A percentile compares a stretch with the other conserved stretches of the same genome.
Conservation (phyloP, 495 filamentous ascomycete species). For the Echria macrotheca region DNA sequence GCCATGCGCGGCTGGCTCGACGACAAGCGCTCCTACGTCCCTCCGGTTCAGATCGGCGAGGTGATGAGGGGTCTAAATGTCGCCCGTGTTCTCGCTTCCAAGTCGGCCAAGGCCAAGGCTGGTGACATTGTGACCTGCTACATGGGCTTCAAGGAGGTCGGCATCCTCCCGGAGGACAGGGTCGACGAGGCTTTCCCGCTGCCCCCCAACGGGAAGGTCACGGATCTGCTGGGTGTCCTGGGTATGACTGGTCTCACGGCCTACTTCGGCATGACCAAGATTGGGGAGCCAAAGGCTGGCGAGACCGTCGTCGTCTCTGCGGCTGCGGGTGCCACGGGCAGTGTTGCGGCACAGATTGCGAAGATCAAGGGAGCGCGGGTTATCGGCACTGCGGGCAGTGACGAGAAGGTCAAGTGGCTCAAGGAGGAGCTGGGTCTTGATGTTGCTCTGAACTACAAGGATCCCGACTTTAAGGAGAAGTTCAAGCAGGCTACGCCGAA, state of each 20-base stretch:
- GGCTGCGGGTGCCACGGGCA: slow-evolving; percentile 66
- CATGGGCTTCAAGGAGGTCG: slow-evolving; percentile 59
- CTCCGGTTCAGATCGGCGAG: slow-evolving; percentile 59
- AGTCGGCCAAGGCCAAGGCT: slow-evolving; percentile 36
- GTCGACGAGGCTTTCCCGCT: slow-evolving; percentile 42
- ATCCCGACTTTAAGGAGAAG: slow-evolving; percentile 50
- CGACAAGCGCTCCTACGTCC: slow-evolving; percentile 59
- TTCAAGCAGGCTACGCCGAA: slow-evolving; percentile 54
- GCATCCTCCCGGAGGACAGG: slow-evolving; percentile 44
- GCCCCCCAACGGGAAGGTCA: slow-evolving; percentile 44
- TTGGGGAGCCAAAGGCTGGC: slow-evolving; percentile 49
- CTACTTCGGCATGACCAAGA: slow-evolving; percentile 61
- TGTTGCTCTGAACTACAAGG: slow-evolving; percentile 62
- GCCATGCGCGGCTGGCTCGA: slow-evolving; percentile 76
- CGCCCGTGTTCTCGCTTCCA: slow-evolving; percentile 41
- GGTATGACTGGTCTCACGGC: slow-evolving; percentile 58
- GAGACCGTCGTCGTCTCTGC: slow-evolving; percentile 66
- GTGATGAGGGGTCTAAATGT: slow-evolving; percentile 63
- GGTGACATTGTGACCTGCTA: slow-evolving; percentile 52
- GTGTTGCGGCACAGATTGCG: slow-evolving; percentile 64
- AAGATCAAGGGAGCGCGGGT: slow-evolving; percentile 57
- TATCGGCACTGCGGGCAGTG: slow-evolving; percentile 58
- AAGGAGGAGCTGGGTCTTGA: slow-evolving; percentile 57
- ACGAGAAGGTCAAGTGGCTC: slow-evolving; percentile 59
- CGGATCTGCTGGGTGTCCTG: slow-evolving; percentile 59